A percentile compares a stretch with the other conserved stretches of the same genome.
These are phyloP conservation scores for Coriolopsis trogii DNA, from an alignment of 1,284 basidiomycete species.

Conservation along the genomic window DNA sequence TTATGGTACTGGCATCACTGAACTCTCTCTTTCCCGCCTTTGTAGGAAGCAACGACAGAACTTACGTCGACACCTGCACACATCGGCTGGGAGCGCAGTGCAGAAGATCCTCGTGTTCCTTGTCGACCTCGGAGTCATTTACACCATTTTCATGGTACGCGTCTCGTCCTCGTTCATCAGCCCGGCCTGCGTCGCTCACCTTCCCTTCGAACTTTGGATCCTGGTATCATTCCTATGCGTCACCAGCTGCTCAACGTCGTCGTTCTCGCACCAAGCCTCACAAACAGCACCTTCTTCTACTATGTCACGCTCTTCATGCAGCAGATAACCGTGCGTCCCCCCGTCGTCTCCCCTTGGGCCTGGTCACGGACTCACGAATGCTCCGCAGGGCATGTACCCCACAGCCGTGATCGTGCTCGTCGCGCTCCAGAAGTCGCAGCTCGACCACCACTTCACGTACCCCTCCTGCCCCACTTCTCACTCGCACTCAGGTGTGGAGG, in stretches of 20 bases:
- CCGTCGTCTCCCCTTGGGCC: too few species aligned
- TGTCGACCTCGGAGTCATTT: constrained; percentile 11
- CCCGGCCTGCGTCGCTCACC: neutral
- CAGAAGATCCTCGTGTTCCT: constrained; percentile 3
- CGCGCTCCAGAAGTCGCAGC: constrained; percentile 15
- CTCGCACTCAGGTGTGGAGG: neutral
- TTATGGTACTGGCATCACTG: neutral
- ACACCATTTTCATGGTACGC: constrained; percentile 13
- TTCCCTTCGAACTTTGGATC: too few species aligned
- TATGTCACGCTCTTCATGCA: constrained; percentile 14
- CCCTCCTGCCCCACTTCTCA: too few species aligned
- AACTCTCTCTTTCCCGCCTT: neutral
- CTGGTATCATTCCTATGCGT: too few species aligned
- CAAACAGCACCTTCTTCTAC: constrained; percentile 5
- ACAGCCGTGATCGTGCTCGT: constrained; percentile 11
- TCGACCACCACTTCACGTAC: constrained; percentile 16
- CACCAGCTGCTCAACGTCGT: constrained; percentile 13
- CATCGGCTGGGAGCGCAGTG: neutral
- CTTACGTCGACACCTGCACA: constrained; percentile 2
- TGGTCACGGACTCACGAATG: neutral
- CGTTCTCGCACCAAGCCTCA: constrained; percentile 8
- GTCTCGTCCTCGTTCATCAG: neutral
- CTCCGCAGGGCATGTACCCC: constrained; percentile 12
- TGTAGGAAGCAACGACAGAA: constrained; percentile 6
- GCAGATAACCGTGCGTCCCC: constrained; percentile 9